These are phyloP conservation scores for Galerina sulciceps DNA, from an alignment of 768 basidiomycete species.

Conservation along the genomic window DNA sequence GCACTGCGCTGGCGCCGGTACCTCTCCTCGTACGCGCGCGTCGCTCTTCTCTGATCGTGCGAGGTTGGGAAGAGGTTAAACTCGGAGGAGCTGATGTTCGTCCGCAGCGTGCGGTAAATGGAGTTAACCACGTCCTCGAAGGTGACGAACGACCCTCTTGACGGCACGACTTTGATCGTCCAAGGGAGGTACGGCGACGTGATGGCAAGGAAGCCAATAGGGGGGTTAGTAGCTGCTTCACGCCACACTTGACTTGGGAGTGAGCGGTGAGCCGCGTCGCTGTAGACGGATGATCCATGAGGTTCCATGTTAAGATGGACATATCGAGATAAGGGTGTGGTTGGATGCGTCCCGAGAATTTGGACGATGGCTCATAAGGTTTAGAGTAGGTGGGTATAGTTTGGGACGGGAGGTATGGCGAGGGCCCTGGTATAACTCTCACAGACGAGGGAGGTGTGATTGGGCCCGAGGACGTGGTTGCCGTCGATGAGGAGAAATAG, in stretches of 20 bases:
- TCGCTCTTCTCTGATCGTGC: conserved; percentile 40
- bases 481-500: conserved; percentile 14
- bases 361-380: neutral
- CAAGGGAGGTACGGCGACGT: conserved; percentile 36
- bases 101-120: conserved; percentile 24
- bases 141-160: conserved; percentile 31
- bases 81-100: conserved; percentile 38
- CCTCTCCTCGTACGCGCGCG: conserved; percentile 50
- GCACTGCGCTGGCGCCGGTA: conserved; percentile 40
- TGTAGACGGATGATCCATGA: conserved; percentile 31
- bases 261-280: conserved; percentile 23
- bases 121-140: conserved; percentile 40
- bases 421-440: conserved; percentile 3
- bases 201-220: conserved; percentile 31
- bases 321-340: conserved; percentile 32
- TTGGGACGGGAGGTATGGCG: neutral
- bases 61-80: conserved; percentile 38
- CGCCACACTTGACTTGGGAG: conserved; percentile 28
- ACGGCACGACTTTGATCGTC: conserved; percentile 36
- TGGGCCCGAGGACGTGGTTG: conserved; percentile 13
- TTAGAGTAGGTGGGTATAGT: neutral
- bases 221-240: conserved; percentile 39
- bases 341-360: conserved; percentile 10
- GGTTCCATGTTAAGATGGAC: conserved; percentile 30
- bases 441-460: conserved; percentile 14